Conservation (phyloP, 2,329 filamentous ascomycete species). For the Aspergillus pseudotamarii region DNA sequence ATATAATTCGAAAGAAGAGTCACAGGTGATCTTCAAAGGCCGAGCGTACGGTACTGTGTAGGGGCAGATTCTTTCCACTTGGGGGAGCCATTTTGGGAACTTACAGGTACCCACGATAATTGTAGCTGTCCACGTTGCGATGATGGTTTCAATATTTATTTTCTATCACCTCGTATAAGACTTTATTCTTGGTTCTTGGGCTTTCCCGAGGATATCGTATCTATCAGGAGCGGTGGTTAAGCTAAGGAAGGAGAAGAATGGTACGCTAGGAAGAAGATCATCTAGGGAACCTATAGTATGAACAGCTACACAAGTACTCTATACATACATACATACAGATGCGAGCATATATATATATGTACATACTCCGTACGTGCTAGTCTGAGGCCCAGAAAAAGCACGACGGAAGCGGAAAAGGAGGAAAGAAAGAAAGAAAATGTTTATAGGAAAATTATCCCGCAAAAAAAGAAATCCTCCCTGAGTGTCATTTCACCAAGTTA, state of each 20-base stretch:
- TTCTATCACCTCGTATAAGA: background rate
- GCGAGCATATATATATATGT: background rate
- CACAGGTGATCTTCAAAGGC: constrained; percentile 1
- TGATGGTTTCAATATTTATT: no score
- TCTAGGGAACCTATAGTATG: background rate
- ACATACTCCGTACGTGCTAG: background rate
- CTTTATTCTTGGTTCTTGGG: background rate
- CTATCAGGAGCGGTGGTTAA: background rate
- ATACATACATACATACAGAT: background rate
- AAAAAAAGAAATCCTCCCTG: background rate
- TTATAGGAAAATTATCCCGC: background rate
- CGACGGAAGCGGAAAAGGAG: background rate
- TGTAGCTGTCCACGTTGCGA: background rate
- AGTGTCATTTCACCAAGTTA: background rate
- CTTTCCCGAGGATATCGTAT: background rate
- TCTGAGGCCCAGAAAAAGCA: background rate
- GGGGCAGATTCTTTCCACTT: background rate
- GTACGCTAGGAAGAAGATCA: background rate
- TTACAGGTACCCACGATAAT: background rate
- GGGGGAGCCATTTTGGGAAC: background rate
- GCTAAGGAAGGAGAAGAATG: background rate
- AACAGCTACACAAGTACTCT: background rate
- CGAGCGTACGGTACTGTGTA: background rate
- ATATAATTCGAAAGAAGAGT: background rate
- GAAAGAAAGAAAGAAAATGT: background rate